Percentiles rank a stretch among this genome's conserved stretches.
Evolutionary conservation across 2,329 filamentous ascomycete genomes (phyloP).

Genomic region (Allantophomopsis lycopodina): DNA sequence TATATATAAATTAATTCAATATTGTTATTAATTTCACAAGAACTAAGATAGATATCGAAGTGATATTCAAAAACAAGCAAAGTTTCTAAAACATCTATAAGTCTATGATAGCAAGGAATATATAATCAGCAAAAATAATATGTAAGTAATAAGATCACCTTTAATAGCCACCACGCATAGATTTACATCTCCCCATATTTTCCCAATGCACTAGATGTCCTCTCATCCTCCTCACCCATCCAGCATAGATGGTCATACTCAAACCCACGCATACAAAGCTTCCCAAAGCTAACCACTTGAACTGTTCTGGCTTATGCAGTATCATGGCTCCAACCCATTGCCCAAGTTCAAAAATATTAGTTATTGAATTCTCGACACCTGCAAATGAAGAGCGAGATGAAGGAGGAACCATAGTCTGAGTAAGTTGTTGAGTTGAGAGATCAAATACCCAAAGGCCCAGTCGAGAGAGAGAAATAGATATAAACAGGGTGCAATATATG

Average conservation of each 20-base stretch:
- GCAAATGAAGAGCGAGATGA: conserved; percentile 21
- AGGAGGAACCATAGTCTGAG: conserved; percentile 18
- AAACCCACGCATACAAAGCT: conserved; percentile 16
- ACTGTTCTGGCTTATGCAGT: conserved; percentile 19
- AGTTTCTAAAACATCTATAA: too few species aligned
- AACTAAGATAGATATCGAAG: too few species aligned
- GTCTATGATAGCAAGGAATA: too few species aligned
- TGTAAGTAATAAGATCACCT: too few species aligned
- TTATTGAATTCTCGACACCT: conserved; percentile 21
- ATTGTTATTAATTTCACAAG: too few species aligned
- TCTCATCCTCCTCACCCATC: conserved; percentile 18
- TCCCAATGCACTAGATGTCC: conserved; percentile 22
- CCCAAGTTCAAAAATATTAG: conserved; percentile 21
- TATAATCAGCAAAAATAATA: too few species aligned
- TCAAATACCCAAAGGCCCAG: conserved; percentile 24
- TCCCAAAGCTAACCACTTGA: conserved; percentile 19
- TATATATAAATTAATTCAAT: too few species aligned
- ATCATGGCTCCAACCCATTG: conserved; percentile 19
- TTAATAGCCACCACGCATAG: too few species aligned
- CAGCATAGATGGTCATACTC: conserved; percentile 17
- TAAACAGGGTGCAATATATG: conserved; percentile 11
- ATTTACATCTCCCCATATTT: conserved; percentile 3
- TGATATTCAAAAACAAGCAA: too few species aligned
- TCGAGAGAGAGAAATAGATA: conserved; percentile 21
- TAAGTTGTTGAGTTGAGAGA: conserved; percentile 25